These are phyloP conservation scores for Fusarium domesticum DNA, from an alignment of 2,329 filamentous ascomycete species.

Conservation along the genomic window DNA sequence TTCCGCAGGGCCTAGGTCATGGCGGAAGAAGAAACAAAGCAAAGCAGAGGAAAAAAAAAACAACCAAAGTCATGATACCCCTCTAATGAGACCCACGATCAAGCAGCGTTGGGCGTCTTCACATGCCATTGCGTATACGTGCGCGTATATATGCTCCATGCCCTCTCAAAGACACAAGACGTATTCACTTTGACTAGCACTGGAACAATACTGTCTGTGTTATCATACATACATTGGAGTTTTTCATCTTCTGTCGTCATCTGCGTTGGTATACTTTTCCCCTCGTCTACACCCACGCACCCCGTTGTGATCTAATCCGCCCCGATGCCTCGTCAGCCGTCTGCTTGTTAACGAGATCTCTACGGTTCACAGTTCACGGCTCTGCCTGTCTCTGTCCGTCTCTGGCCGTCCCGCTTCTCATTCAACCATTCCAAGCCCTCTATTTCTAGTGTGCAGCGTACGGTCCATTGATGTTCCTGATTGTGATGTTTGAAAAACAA, in stretches of 20 bases:
- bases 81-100: neutral
- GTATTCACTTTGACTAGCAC: slow-evolving; percentile 24
- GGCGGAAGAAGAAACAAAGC: neutral
- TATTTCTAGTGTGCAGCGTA: slow-evolving; percentile 27
- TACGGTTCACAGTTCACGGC: slow-evolving; percentile 5
- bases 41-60: slow-evolving; percentile 4
- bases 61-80: neutral
- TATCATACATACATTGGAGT: slow-evolving; percentile 31
- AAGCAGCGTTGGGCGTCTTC: neutral
- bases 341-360: slow-evolving; percentile 5
- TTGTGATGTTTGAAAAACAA: slow-evolving; percentile 18
- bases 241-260: slow-evolving; percentile 16
- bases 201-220: too few relatives aligned
- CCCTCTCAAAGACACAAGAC: too few relatives aligned
- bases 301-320: slow-evolving; percentile 6
- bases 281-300: slow-evolving; percentile 8
- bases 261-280: slow-evolving; percentile 12
- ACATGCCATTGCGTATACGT: too few relatives aligned
- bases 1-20: slow-evolving; percentile 53
- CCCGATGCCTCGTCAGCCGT: slow-evolving; percentile 2
- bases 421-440: too few relatives aligned
- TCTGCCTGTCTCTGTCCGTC: slow-evolving; percentile 7
- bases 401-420: slow-evolving; percentile 10
- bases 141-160: too few relatives aligned
- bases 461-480: slow-evolving; percentile 16